Conservation (phyloP, 306 rosid species). For the Vigna mungo region DNA sequence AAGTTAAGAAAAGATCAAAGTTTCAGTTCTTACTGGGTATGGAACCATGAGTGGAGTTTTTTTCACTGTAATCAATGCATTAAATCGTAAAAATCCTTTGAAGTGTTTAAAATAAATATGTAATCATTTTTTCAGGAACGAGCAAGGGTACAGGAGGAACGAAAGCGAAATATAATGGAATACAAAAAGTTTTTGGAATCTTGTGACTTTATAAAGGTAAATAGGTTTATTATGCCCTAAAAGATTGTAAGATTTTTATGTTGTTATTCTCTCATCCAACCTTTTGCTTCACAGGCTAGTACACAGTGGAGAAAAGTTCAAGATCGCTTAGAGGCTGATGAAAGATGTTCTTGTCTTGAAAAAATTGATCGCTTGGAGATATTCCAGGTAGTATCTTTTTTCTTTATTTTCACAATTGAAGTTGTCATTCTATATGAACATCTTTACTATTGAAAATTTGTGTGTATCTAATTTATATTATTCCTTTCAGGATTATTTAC, state of each 20-base stretch:
- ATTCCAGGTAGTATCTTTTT: slow-evolving; percentile 65
- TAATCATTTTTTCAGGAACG: slow-evolving; percentile 62
- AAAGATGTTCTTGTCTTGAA: slow-evolving; percentile 87
- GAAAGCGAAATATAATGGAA: slow-evolving; percentile 64
- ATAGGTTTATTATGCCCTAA: slow-evolving; percentile 11
- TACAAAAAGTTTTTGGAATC: slow-evolving; percentile 81
- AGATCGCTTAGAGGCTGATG: slow-evolving; percentile 92
- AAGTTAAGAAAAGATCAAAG: not conserved
- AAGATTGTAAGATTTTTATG: slow-evolving; percentile 35
- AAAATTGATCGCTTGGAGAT: slow-evolving; percentile 83
- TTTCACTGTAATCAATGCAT: slow-evolving; percentile 6
- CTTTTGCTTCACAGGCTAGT: slow-evolving; percentile 63
- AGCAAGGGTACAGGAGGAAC: slow-evolving; percentile 79
- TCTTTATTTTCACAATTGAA: slow-evolving; percentile 19
- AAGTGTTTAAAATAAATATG: slow-evolving; percentile 42
- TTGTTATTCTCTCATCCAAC: slow-evolving; percentile 41
- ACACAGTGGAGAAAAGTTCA: slow-evolving; percentile 97
- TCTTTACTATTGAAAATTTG: slow-evolving; percentile 28
- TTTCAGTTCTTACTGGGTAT: slow-evolving; percentile 27
- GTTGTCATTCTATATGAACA: slow-evolving; percentile 13
- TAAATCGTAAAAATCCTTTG: slow-evolving; percentile 24
- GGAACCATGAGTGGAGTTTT: not conserved
- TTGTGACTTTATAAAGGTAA: slow-evolving; percentile 92
- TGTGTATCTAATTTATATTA: slow-evolving; percentile 44
- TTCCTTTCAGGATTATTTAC: slow-evolving; percentile 71